These are phyloP conservation scores for Hylodesmum podocarpum DNA, from an alignment of 306 rosid genomes.

Conservation along the genomic window DNA sequence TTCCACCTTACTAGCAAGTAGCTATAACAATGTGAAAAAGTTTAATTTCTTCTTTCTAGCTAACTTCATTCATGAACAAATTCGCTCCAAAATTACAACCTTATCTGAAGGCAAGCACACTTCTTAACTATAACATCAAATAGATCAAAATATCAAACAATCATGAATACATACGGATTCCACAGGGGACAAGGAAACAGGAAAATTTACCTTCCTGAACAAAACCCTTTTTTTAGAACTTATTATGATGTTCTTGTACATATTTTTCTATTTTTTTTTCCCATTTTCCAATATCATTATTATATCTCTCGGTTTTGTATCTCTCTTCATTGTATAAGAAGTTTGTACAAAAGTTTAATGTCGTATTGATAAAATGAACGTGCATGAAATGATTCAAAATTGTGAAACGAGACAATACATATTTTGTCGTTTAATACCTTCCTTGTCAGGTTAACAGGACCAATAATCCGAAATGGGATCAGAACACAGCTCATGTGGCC, in stretches of 20 bases:
- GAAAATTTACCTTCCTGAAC: background rate
- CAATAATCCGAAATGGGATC: slow-evolving; percentile 10
- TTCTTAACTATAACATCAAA: background rate
- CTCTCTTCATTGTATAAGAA: background rate
- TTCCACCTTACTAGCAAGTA: too few species aligned
- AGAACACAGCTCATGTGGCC: slow-evolving; percentile 39
- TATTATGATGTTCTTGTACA: background rate
- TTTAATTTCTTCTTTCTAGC: background rate
- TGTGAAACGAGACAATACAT: slow-evolving; percentile 30
- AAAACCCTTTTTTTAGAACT: background rate
- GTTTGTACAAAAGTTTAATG: background rate
- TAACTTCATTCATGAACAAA: background rate
- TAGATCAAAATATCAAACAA: background rate
- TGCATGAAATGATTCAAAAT: slow-evolving; percentile 40
- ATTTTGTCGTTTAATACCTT: slow-evolving; percentile 31
- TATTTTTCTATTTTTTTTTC: background rate
- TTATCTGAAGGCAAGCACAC: background rate
- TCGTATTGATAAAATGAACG: slow-evolving; percentile 14
- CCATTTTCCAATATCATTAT: background rate
- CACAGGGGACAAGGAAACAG: background rate
- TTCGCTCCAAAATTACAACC: background rate
- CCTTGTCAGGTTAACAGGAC: slow-evolving; percentile 3
- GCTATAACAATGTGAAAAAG: too few species aligned
- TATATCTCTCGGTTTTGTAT: too few species aligned
- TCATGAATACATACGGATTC: background rate